Base-by-base conservation (phyloP, 2,329 filamentous ascomycete species). In the Pseudocercospora macadamiae region DNA sequence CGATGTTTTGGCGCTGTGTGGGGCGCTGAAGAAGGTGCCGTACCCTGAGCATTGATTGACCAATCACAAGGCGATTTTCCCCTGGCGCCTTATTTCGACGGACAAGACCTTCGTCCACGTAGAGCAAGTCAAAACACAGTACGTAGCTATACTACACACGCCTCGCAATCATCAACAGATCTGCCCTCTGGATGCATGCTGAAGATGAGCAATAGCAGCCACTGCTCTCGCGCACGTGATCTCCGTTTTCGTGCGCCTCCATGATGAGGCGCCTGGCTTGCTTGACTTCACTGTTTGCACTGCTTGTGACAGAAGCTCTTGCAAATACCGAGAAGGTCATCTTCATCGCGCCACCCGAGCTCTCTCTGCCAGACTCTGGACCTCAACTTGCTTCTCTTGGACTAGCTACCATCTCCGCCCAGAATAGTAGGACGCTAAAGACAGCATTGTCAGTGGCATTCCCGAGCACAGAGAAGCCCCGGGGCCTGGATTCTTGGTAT, bases 291-390 rank as follows among this genome's bases (percentile, higher is more conserved):
- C 52, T 69, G 61, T 65, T 69, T 64, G 66, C 67, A 32, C 57
- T 66, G 45, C 64, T 70, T 44, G 64, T 69, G 54, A 60, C 60
- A 32, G 57, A 62, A 58, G 65, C 55, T 59, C 45, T 61, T 42
- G 91, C 89, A 73, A 97, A 99, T 74, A 89, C 89, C 55, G 95
- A 97, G 74, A 99, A 99, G 77, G 82, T 85, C 67, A 91, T 97
- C 70, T 97, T 99, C 78, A 79, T 89, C 32, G 91, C 85, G 19
- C 92, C 93, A 9, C 71, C 77, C 28, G 74, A 80, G 28, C 74
- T 85, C 68, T 74, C 80, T 55, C 75, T 89, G 45, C 83, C 88
- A 32, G 74, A 82, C 54, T 73, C 79, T 51, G 80, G 79, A 66
- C 83, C 83, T 58, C 82, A 77, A 54, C 74, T 90, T 51, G 80